These are phyloP conservation scores for Psidium guajava DNA, from an alignment of 345 rosid genomes.

Conservation along the genomic window DNA sequence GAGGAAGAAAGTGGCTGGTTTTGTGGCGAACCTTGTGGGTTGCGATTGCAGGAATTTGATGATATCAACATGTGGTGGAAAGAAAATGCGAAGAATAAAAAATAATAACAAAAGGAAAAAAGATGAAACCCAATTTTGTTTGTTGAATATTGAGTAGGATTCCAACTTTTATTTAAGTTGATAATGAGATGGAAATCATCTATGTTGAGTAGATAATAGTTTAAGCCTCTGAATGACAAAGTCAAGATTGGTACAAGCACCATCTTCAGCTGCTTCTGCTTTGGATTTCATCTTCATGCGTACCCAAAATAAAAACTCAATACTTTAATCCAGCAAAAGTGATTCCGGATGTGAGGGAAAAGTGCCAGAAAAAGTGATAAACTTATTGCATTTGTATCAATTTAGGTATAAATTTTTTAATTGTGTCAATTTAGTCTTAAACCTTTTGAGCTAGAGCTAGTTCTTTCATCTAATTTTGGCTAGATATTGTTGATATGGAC, in stretches of 20 bases:
- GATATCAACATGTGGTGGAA: slow-evolving; percentile 7
- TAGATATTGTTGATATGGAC: too few relatives aligned
- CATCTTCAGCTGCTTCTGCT: not conserved
- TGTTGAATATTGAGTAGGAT: slow-evolving; percentile 64
- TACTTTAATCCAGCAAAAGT: not conserved
- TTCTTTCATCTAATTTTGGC: too few relatives aligned
- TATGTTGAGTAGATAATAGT: not conserved
- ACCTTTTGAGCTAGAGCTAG: too few relatives aligned
- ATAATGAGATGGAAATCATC: slow-evolving; percentile 40
- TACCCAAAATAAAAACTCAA: not conserved
- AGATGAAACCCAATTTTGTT: slow-evolving; percentile 9
- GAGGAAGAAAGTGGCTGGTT: slow-evolving; percentile 41
- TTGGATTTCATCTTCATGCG: not conserved
- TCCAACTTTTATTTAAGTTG: slow-evolving; percentile 44
- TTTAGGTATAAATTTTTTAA: too few relatives aligned
- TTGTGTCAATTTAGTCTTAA: too few relatives aligned
- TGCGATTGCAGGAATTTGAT: slow-evolving; percentile 21
- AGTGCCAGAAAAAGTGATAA: too few relatives aligned
- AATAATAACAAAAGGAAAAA: not conserved
- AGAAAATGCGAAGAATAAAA: not conserved
- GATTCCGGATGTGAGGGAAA: not conserved
- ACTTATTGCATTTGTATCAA: too few relatives aligned
- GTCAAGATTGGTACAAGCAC: not conserved
- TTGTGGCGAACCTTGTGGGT: slow-evolving; percentile 77
- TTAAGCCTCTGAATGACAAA: not conserved